Evolutionary conservation across 208 protist genomes (phyloP).

Genomic region (Wallacemonas collosoma): DNA sequence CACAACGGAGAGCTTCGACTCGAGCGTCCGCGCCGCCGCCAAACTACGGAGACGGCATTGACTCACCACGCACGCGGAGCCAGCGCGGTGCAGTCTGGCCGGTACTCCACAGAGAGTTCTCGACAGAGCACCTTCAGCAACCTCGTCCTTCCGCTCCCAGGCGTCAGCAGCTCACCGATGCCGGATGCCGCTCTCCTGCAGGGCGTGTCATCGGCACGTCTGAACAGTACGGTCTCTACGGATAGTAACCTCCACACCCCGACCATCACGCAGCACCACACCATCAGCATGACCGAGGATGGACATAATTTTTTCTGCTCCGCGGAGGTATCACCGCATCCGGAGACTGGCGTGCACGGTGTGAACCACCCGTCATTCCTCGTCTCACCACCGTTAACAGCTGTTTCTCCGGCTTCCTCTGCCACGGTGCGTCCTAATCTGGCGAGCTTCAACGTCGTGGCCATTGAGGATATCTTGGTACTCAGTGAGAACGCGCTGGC

Average conservation of each 20-base stretch:
- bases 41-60: not conserved
- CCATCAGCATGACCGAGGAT: not conserved
- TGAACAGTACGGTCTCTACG: not conserved
- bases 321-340: not conserved
- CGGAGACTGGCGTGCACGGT: not conserved
- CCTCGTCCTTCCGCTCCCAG: conserved; percentile 4
- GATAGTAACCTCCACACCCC: not conserved
- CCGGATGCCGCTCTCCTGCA: not conserved
- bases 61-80: not conserved
- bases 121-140: conserved; percentile 16
- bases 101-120: not conserved
- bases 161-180: not conserved
- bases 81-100: not conserved
- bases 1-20: conserved; percentile 18
- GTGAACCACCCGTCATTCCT: not conserved
- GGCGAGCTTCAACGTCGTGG: conserved; percentile 15
- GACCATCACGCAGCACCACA: not conserved
- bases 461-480: conserved; percentile 31
- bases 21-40: not conserved
- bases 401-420: not conserved
- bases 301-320: not conserved
- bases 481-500: conserved; percentile 23
- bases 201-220: not conserved
- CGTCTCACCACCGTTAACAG: not conserved
- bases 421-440: not conserved